Percentiles rank a stretch among this genome's conserved stretches.
Conservation (phyloP, 768 basidiomycete species). For the Cytidiella melzeri region DNA sequence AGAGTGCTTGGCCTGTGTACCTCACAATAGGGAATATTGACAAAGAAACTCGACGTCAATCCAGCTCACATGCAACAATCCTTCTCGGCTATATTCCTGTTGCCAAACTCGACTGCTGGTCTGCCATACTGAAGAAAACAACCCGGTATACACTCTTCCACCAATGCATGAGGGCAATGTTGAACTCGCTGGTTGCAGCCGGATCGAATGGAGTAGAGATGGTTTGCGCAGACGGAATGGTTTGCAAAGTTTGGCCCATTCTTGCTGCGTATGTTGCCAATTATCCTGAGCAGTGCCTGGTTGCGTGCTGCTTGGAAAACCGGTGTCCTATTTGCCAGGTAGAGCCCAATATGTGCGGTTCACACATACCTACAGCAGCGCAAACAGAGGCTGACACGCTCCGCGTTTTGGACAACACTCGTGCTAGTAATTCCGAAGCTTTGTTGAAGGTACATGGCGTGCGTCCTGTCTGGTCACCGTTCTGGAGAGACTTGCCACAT, state of each 20-base stretch:
- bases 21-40: slow-evolving; percentile 36
- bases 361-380: neutral
- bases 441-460: neutral
- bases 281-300: too few species aligned
- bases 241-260: slow-evolving; percentile 30
- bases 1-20: slow-evolving; percentile 39
- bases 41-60: slow-evolving; percentile 32
- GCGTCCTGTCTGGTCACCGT: slow-evolving; percentile 22
- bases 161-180: slow-evolving; percentile 25
- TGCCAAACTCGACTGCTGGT: slow-evolving; percentile 23
- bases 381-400: slow-evolving; percentile 1
- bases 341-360: slow-evolving; percentile 15
- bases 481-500: slow-evolving; percentile 33
- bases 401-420: neutral
- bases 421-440: neutral
- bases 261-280: too few species aligned
- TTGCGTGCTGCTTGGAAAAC: too few species aligned
- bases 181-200: slow-evolving; percentile 27
- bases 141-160: slow-evolving; percentile 31
- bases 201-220: too few species aligned
- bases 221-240: slow-evolving; percentile 29
- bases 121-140: slow-evolving; percentile 8
- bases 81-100: slow-evolving; percentile 35
- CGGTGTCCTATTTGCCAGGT: slow-evolving; percentile 25
- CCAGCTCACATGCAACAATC: slow-evolving; percentile 26